phyloP scores from a whole-genome alignment of 148 eudicot genomes.

The Oxyria digyna region DNA sequence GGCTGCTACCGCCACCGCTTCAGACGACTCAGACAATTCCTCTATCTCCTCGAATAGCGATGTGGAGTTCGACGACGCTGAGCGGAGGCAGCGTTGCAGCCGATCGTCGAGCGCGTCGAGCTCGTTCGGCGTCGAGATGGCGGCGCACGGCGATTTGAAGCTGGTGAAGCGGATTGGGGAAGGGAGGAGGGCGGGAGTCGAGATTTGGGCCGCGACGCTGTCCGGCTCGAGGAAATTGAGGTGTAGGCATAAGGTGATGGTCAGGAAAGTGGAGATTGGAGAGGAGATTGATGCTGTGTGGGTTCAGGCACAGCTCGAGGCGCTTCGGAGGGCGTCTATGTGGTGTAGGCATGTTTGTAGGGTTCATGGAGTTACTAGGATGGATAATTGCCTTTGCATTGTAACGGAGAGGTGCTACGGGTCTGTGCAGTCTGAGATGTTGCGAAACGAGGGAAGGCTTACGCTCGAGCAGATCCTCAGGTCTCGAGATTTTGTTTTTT shows the following conservation, averaged over 20 bases:
- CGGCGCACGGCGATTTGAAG: constrained; percentile 50
- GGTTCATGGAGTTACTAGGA: constrained; percentile 52
- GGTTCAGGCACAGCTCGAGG: constrained; percentile 69
- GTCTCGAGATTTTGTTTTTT: constrained; percentile 20
- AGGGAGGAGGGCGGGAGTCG: constrained; percentile 50
- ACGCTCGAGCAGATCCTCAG: constrained; percentile 96
- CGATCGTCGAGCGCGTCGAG: constrained; percentile 14
- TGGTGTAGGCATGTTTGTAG: constrained; percentile 93
- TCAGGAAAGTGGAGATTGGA: constrained; percentile 53
- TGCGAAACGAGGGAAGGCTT: constrained; percentile 67
- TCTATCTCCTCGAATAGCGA: constrained; percentile 13
- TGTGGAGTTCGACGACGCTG: constrained; percentile 11
- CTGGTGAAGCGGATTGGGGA: constrained; percentile 53
- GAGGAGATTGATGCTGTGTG: constrained; percentile 68
- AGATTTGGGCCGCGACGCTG: constrained; percentile 60
- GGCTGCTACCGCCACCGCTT: constrained; percentile 12
- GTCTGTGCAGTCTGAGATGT: constrained; percentile 77
- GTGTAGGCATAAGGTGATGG: constrained; percentile 73
- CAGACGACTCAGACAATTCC: constrained; percentile 16
- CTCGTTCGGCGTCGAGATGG: constrained; percentile 30
- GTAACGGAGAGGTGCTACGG: constrained; percentile 79
- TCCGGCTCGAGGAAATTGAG: constrained; percentile 21
- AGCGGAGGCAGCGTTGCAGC: constrained; percentile 16
- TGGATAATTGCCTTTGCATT: constrained; percentile 42
- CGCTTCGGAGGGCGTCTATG: constrained; percentile 56